These are phyloP conservation scores for Coemansia sp. DNA, from an alignment of 192 early-diverging fungal genomes.

Conservation along the genomic window DNA sequence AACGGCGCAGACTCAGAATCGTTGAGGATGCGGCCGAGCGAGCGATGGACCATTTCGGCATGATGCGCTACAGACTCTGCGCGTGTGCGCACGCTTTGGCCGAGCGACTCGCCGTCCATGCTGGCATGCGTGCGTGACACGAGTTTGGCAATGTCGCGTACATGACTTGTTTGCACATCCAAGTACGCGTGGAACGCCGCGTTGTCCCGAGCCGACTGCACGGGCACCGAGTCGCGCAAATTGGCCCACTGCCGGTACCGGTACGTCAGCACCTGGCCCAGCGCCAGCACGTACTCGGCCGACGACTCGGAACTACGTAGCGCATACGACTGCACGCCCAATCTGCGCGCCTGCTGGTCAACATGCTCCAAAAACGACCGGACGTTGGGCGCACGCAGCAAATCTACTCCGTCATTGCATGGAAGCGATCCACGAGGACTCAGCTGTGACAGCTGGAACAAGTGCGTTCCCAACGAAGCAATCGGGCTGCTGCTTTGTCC, in stretches of 20 bases:
- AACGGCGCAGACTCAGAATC: constrained; percentile 20
- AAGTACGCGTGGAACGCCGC: constrained; percentile 58
- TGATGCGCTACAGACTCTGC: constrained; percentile 23
- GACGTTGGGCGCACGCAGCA: constrained; percentile 74
- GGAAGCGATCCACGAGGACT: constrained; percentile 84
- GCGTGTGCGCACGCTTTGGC: constrained; percentile 7
- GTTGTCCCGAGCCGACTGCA: constrained; percentile 73
- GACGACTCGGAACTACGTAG: constrained; percentile 59
- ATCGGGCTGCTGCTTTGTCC: constrained; percentile 84
- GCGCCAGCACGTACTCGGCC: constrained; percentile 70
- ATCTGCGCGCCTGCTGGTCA: constrained; percentile 51
- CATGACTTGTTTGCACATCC: constrained; percentile 59
- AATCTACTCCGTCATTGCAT: constrained; percentile 70
- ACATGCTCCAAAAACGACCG: constrained; percentile 72
- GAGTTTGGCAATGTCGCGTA: constrained; percentile 58
- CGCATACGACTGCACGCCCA: constrained; percentile 60
- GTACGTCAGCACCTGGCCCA: constrained; percentile 83
- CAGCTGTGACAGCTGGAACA: constrained; percentile 73
- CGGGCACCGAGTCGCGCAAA: constrained; percentile 82
- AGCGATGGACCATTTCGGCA: constrained; percentile 37
- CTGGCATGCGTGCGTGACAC: constrained; percentile 57
- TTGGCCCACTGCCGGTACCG: constrained; percentile 86
- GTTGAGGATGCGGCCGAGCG: constrained; percentile 28
- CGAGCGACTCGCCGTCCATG: constrained; percentile 52
- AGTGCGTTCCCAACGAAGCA: constrained; percentile 81